Evolutionary conservation across 192 early-diverging fungal genomes (phyloP).

Genomic region (Coemansia sp.): DNA sequence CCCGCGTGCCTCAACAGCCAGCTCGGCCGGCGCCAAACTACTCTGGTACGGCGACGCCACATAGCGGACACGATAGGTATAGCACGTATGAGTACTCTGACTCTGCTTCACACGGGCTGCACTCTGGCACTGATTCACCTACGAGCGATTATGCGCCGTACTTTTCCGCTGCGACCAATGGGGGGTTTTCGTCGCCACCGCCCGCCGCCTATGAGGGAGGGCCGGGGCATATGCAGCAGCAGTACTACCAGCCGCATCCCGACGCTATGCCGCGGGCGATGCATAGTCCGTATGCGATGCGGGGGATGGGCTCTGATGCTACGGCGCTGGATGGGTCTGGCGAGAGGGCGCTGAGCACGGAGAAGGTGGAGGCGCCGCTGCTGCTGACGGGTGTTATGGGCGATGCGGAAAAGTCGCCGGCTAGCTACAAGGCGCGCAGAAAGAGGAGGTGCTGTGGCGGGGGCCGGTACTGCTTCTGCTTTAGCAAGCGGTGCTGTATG

Average conservation of each 20-base stretch:
- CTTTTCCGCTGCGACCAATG: not conserved
- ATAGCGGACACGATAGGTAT: not conserved
- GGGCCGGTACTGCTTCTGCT: slow-evolving; percentile 56
- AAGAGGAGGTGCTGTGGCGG: slow-evolving; percentile 37
- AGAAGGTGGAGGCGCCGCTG: slow-evolving; percentile 5
- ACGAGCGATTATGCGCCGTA: slow-evolving; percentile 1
- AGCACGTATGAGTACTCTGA: slow-evolving; percentile 2
- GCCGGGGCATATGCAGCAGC: too few species aligned
- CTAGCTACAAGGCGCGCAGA: slow-evolving; percentile 12
- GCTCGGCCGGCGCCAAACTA: not conserved
- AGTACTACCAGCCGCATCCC: not conserved
- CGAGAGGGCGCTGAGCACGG: not conserved
- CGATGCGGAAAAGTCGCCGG: slow-evolving; percentile 19
- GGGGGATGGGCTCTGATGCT: slow-evolving; percentile 6
- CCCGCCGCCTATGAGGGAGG: too few species aligned
- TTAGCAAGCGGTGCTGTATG: slow-evolving; percentile 36
- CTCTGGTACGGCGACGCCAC: not conserved
- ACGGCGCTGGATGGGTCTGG: slow-evolving; percentile 9
- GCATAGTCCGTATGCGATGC: slow-evolving; percentile 2
- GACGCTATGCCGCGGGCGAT: not conserved
- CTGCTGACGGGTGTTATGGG: slow-evolving; percentile 7
- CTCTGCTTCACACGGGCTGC: not conserved
- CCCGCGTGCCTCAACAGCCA: not conserved
- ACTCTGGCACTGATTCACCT: not conserved
- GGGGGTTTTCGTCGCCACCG: not conserved